Conservation (phyloP, 192 early-diverging fungal species). For the Dimargaris cristalligena region DNA sequence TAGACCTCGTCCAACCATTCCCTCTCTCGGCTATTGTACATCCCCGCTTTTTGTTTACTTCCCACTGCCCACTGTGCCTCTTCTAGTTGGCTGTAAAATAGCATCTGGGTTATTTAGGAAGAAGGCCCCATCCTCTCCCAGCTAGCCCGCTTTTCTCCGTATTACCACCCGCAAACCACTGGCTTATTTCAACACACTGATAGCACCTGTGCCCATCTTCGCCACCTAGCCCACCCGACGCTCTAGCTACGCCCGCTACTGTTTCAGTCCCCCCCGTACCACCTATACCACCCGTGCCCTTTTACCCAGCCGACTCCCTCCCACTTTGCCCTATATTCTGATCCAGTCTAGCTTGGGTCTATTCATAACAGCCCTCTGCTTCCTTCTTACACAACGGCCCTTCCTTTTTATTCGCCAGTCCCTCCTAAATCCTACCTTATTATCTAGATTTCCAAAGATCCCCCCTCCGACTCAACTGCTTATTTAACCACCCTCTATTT, state of each 20-base stretch:
- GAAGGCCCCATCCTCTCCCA: neutral
- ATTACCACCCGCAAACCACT: too few relatives aligned
- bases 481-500: neutral
- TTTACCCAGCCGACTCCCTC: neutral
- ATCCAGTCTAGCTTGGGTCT: too few relatives aligned
- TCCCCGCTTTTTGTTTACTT: neutral
- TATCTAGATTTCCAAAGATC: neutral
- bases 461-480: neutral
- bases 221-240: too few relatives aligned
- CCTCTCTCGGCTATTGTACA: too few relatives aligned
- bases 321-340: neutral
- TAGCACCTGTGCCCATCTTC: too few relatives aligned
- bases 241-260: too few relatives aligned
- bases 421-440: neutral
- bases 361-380: too few relatives aligned
- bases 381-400: neutral
- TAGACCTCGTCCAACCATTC: too few relatives aligned
- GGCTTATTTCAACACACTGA: too few relatives aligned
- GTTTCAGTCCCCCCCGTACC: too few relatives aligned
- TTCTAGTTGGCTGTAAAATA: neutral
- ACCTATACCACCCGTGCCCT: too few relatives aligned
- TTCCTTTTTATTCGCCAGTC: neutral
- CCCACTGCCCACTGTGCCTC: neutral
- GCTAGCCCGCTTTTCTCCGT: neutral
- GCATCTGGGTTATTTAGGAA: neutral